phyloP scores from a whole-genome alignment of 352 stramenopile genomes.

The Globisporangium uncinulatum region DNA sequence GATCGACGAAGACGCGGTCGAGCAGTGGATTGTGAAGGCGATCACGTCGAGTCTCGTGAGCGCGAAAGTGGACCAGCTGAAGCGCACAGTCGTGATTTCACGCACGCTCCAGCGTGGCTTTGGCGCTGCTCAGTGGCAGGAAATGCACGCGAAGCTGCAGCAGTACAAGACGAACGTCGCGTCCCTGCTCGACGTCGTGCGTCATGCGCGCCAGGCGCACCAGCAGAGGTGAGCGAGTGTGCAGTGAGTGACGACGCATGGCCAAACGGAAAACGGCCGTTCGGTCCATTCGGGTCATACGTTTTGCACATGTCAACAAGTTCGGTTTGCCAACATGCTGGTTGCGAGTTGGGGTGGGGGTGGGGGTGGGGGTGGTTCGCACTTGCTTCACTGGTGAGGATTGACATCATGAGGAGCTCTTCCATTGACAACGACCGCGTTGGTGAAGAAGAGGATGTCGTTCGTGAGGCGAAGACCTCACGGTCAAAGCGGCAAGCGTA shows the following conservation, averaged over 20 bases:
- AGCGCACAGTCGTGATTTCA: constrained; percentile 86
- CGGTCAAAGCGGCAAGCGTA: no score
- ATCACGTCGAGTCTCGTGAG: constrained; percentile 88
- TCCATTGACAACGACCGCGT: no score
- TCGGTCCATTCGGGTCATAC: no score
- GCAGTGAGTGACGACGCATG: neutral
- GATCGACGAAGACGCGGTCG: constrained; percentile 82
- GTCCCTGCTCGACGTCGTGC: constrained; percentile 83
- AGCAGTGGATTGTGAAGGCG: constrained; percentile 93
- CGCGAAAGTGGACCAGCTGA: constrained; percentile 95
- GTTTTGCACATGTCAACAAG: no score
- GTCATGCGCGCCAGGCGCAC: constrained; percentile 61
- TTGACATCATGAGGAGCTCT: no score
- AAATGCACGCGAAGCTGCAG: constrained; percentile 84
- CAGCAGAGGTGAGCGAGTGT: constrained; percentile 35
- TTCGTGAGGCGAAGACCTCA: no score
- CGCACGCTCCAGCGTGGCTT: constrained; percentile 77
- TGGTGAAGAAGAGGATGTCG: no score
- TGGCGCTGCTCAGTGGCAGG: constrained; percentile 86
- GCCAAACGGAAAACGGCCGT: no score
- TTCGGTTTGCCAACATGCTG: no score
- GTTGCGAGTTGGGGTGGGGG: no score
- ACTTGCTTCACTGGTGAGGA: no score
- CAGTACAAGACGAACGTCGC: constrained; percentile 93
- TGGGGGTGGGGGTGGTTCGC: no score